Base-by-base conservation (phyloP, 345 rosid species). In the Mercurialis annua region DNA sequence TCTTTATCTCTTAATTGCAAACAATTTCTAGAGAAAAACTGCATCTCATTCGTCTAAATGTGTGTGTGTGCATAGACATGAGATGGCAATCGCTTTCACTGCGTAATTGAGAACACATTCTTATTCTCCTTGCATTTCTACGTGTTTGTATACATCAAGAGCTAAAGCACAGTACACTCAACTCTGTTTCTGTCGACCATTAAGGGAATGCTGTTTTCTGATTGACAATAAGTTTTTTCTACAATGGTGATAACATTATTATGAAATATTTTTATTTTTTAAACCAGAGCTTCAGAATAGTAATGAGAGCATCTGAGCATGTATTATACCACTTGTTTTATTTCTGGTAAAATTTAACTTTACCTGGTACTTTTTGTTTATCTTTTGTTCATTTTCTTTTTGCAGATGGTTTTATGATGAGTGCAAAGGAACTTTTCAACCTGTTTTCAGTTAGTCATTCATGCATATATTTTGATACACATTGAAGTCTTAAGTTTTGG, bases 331-430 rank as follows among this genome's bases (percentile, higher is more conserved):
- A 40, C 1, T 8, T 40, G 8, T 40, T 40, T 40, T 14, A 40
- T 40, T 40, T 3, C 11, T 3, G 11, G 44, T 40, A 8, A 40
- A n/a, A 4, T 40, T 40, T 40, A 14, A 40, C 44, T 40, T 40
- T 3, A 40, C n/a, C n/a, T n/a, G n/a, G n/a, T 40, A 2, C 11
- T n/a, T 47, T 0, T 18, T 47, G n/a, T 47, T 47, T 18, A n/a
- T n/a, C n/a, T n/a, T n/a, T 17, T 4, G 4, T 16, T 6, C 10
- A 2, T 44, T 18, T 7, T 7, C 36, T 9, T n/a, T 11, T 68
- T 77, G 80, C 87, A 85, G 93, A 47, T 84, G 93, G 90, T 83
- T 86, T 71, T 88, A 77, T 44, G 90, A 88, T 72, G 83, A 84
- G 75, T 31, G 34, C 29, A 84, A 82, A 75, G 83, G 86, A 42